Evolutionary conservation across 2,329 filamentous ascomycete species (phyloP).

Genomic region (Pochonia chlamydosporia): DNA sequence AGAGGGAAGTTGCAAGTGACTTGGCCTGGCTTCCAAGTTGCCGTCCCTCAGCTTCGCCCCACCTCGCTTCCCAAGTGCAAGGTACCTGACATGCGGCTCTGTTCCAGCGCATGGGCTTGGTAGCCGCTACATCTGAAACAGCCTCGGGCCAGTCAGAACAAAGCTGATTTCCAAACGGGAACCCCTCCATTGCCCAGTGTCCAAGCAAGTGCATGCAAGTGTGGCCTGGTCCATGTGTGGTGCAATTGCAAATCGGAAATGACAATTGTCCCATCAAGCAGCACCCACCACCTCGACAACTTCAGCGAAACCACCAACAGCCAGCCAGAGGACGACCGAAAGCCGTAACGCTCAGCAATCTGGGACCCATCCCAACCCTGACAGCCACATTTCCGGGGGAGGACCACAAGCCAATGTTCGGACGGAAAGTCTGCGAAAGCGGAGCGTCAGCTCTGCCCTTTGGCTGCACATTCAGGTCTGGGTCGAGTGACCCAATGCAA

Average conservation of each 20-base stretch:
- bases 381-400: background rate
- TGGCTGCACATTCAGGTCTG: too few species aligned
- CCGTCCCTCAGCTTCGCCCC: background rate
- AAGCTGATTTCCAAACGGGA: slow-evolving; percentile 2
- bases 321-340: too few species aligned
- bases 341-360: background rate
- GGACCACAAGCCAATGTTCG: background rate
- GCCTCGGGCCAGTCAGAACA: slow-evolving; percentile 11
- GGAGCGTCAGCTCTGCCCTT: background rate
- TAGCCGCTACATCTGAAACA: slow-evolving; percentile 6
- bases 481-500: background rate
- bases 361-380: background rate
- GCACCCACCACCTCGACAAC: too few species aligned
- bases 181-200: background rate
- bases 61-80: background rate
- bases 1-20: background rate
- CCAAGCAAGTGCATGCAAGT: too few species aligned
- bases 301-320: too few species aligned
- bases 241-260: too few species aligned
- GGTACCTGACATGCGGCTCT: background rate
- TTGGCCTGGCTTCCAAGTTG: background rate
- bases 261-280: too few species aligned
- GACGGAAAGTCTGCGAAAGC: background rate
- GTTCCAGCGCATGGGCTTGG: background rate
- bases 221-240: too few species aligned